Evolutionary conservation across 108 stramenopile species (phyloP).

Genomic region (Bacterosira constricta): DNA sequence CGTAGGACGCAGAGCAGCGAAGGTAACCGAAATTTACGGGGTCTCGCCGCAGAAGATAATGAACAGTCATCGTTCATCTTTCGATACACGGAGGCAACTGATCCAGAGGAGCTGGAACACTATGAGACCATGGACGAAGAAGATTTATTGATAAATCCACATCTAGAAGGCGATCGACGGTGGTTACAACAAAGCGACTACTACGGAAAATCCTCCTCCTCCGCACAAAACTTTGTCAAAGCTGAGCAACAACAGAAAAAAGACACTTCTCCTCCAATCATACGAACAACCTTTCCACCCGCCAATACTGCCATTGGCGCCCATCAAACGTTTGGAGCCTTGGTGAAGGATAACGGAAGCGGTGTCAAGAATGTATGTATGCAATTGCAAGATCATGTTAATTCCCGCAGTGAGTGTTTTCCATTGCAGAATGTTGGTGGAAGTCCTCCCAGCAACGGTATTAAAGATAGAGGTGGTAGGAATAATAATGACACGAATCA

Average conservation of each 20-base stretch:
- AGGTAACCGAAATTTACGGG: not conserved
- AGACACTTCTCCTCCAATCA: constrained; percentile 1
- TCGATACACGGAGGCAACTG: constrained; percentile 10
- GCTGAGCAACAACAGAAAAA: not conserved
- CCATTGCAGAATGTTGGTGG: constrained; percentile 4
- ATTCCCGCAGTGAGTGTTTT: constrained; percentile 1
- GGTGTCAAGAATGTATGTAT: constrained; percentile 22
- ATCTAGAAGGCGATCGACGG: not conserved
- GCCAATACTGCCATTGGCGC: constrained; percentile 8
- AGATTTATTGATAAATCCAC: too few relatives aligned
- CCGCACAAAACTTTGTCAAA: not conserved
- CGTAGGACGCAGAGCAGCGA: not conserved
- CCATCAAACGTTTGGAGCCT: constrained; percentile 27
- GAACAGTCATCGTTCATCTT: not conserved
- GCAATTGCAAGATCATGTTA: constrained; percentile 19
- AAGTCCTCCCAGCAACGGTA: not conserved
- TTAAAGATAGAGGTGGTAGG: not conserved
- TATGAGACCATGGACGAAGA: too few relatives aligned
- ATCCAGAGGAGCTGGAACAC: constrained; percentile 2
- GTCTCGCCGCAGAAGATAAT: not conserved
- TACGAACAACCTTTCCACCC: constrained; percentile 32
- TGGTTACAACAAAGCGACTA: not conserved
- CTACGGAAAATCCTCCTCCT: not conserved
- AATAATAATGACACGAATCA: not conserved
- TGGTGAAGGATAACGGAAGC: constrained; percentile 5